Conservation (phyloP, 805 yeast genomes). For the Candida vaughaniae region DNA sequence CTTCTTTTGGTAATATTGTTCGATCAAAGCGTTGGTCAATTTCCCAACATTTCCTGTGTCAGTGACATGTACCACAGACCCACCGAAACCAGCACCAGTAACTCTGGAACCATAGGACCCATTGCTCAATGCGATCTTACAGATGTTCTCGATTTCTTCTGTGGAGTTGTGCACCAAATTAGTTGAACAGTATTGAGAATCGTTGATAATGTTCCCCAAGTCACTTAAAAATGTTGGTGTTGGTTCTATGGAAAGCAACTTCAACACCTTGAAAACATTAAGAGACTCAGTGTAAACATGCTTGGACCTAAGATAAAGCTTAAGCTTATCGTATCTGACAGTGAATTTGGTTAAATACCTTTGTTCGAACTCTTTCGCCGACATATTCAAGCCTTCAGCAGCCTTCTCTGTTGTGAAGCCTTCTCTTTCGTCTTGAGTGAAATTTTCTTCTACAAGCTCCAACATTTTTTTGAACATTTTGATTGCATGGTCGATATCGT, state of each 20-base stretch:
- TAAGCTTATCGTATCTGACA: conserved; percentile 55
- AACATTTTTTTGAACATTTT: conserved; percentile 41
- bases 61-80: conserved; percentile 66
- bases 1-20: conserved; percentile 49
- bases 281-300: conserved; percentile 65
- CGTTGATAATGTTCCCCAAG: conserved; percentile 59
- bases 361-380: conserved; percentile 42
- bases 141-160: conserved; percentile 51
- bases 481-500: conserved; percentile 42
- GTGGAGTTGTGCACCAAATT: conserved; percentile 49
- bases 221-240: conserved; percentile 34
- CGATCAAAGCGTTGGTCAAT: conserved; percentile 43
- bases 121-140: conserved; percentile 49
- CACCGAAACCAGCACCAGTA: conserved; percentile 85
- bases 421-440: conserved; percentile 27
- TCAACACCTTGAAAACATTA: conserved; percentile 53
- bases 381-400: conserved; percentile 40
- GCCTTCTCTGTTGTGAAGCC: conserved; percentile 55
- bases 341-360: conserved; percentile 51
- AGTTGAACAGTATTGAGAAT: conserved; percentile 53
- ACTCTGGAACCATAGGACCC: conserved; percentile 68
- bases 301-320: conserved; percentile 55
- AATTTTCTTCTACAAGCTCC: conserved; percentile 42
- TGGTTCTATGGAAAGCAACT: conserved; percentile 31
- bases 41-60: conserved; percentile 37